These are phyloP conservation scores for Aristolochia californica DNA, from an alignment of 164 flowering plant genomes.

Conservation along the genomic window DNA sequence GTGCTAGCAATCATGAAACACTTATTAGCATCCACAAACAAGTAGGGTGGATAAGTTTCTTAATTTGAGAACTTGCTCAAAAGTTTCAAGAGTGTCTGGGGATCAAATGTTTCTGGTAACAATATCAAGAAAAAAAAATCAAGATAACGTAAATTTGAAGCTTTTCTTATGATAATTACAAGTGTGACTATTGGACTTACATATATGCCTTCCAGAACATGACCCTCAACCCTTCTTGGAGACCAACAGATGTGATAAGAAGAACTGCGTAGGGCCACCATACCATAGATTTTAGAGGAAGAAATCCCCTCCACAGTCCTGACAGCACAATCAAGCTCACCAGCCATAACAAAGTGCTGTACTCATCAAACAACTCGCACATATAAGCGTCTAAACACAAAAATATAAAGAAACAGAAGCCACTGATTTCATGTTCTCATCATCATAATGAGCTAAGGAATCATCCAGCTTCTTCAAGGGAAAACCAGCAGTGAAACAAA, in stretches of 20 bases:
- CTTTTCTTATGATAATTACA: background rate
- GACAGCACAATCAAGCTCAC: conserved; percentile 74
- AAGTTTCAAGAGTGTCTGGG: no score
- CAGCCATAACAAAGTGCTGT: conserved; percentile 81
- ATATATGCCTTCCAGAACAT: conserved; percentile 75
- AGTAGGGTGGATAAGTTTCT: no score
- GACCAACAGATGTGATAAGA: conserved; percentile 55
- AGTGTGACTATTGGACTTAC: conserved; percentile 27
- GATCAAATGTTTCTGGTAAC: no score
- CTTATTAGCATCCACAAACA: no score
- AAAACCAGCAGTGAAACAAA: background rate
- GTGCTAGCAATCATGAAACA: no score
- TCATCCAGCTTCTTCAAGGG: background rate
- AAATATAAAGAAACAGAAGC: background rate
- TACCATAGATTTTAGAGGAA: conserved; percentile 56
- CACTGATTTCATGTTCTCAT: background rate
- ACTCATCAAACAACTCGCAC: conserved; percentile 9
- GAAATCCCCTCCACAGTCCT: conserved; percentile 76
- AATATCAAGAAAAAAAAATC: no score
- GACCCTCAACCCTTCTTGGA: conserved; percentile 80
- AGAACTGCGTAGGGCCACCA: conserved; percentile 74
- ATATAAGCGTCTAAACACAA: background rate
- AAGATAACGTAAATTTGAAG: no score
- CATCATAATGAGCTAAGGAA: background rate
- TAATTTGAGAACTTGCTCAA: no score